Evolutionary conservation across 2,329 filamentous ascomycete genomes (phyloP).

Genomic region (Epichloe bromicola): DNA sequence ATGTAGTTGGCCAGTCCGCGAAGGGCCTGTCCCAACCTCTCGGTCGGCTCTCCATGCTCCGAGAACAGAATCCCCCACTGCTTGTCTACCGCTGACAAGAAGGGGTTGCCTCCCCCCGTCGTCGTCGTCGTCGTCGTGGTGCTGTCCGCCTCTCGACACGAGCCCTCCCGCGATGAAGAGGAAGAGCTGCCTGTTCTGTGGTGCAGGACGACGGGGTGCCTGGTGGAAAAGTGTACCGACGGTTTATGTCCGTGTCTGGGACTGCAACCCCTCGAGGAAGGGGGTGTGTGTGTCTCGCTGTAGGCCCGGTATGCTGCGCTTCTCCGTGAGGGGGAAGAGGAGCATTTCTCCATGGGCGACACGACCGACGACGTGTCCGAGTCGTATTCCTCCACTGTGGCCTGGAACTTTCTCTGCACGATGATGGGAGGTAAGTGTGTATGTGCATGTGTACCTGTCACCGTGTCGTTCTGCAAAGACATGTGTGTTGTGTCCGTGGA

Average conservation of each 20-base stretch:
- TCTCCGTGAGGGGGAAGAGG: neutral
- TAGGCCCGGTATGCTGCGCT: neutral
- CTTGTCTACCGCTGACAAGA: constrained; percentile 42
- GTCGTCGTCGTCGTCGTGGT: too few species aligned
- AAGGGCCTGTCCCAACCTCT: constrained; percentile 56
- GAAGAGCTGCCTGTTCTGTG: constrained; percentile 5
- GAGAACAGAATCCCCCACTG: constrained; percentile 70
- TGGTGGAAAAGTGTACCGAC: constrained; percentile 20
- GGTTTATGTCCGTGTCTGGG: constrained; percentile 11
- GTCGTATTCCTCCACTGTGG: constrained; percentile 12
- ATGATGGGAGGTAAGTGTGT: neutral
- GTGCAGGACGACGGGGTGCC: constrained; percentile 15
- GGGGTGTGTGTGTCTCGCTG: neutral
- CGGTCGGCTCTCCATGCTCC: constrained; percentile 50
- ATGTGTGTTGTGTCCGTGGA: neutral
- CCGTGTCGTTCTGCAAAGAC: neutral
- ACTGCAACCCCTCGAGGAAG: constrained; percentile 5
- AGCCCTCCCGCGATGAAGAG: neutral
- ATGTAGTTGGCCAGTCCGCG: constrained; percentile 62
- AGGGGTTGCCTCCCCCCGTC: neutral
- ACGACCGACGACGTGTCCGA: neutral
- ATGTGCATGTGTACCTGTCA: neutral
- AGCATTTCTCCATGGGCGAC: neutral
- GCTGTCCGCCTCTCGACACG: neutral
- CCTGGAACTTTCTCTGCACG: constrained; percentile 4